phyloP scores from a whole-genome alignment of 768 basidiomycete genomes.

The Boletales sp. region DNA sequence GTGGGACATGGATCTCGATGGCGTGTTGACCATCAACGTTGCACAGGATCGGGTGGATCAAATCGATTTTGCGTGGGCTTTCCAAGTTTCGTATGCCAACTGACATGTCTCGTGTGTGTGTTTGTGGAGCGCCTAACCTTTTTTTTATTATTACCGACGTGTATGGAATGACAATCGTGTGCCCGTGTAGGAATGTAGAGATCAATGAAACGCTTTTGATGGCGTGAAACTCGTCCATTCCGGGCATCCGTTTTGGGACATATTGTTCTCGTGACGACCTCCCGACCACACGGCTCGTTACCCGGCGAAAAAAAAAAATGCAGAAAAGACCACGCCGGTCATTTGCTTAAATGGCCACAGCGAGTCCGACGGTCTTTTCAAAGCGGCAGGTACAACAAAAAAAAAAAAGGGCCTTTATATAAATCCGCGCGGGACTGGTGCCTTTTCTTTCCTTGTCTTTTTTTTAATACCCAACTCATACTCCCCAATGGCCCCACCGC shows the following conservation, averaged over 20 bases:
- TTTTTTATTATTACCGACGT: neutral
- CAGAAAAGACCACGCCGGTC: too few species aligned
- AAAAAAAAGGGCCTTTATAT: too few species aligned
- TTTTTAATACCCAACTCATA: too few species aligned
- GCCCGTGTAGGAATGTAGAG: neutral
- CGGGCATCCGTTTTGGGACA: neutral
- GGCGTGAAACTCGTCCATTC: neutral
- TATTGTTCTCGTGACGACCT: constrained; percentile 4
- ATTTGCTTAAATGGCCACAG: too few species aligned
- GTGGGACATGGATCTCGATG: constrained; percentile 24
- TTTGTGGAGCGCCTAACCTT: too few species aligned
- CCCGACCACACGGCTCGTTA: neutral
- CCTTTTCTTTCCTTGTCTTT: too few species aligned
- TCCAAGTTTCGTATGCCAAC: constrained; percentile 33
- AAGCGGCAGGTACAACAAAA: too few species aligned
- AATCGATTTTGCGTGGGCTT: constrained; percentile 40
- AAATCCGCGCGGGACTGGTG: too few species aligned
- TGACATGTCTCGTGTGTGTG: neutral
- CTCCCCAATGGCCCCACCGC: constrained; percentile 13
- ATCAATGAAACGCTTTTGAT: neutral
- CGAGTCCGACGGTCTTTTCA: neutral
- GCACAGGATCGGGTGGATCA: constrained; percentile 1
- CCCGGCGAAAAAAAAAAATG: constrained; percentile 1
- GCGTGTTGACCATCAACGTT: neutral
- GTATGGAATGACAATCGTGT: neutral